phyloP scores from a whole-genome alignment of 257 asterid genomes.

The Echium plantagineum region DNA sequence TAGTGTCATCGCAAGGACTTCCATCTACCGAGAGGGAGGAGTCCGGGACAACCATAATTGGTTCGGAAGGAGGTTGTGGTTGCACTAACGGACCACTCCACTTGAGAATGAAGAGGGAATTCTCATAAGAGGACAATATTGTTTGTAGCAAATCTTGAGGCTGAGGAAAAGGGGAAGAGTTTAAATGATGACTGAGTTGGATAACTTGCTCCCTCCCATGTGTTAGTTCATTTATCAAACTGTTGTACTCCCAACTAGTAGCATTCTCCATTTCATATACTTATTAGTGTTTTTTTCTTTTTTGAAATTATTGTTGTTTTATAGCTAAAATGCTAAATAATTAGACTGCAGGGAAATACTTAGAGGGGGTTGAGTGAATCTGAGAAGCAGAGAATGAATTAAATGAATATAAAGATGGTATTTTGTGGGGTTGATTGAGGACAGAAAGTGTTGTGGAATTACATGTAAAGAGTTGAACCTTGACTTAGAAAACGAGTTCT shows the following conservation, averaged over 20 bases:
- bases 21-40: slow-evolving; percentile 44
- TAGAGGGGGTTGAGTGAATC: slow-evolving; percentile 4
- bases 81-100: slow-evolving; percentile 31
- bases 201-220: slow-evolving; percentile 70
- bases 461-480: slow-evolving; percentile 20
- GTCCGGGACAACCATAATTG: slow-evolving; percentile 22
- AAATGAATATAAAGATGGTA: slow-evolving; percentile 26
- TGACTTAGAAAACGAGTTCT: slow-evolving; percentile 76
- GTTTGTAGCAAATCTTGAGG: slow-evolving; percentile 47
- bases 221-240: slow-evolving; percentile 48
- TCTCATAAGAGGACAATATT: slow-evolving; percentile 66
- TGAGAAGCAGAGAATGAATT: slow-evolving; percentile 14
- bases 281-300: too few relatives aligned
- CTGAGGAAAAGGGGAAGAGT: slow-evolving; percentile 29
- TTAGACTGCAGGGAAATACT: too few relatives aligned
- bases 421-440: slow-evolving; percentile 10
- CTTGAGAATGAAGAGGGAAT: slow-evolving; percentile 55
- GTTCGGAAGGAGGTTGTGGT: slow-evolving; percentile 15
- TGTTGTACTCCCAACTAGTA: slow-evolving; percentile 28
- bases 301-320: neutral
- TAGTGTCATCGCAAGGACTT: slow-evolving; percentile 44
- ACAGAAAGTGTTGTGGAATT: too few relatives aligned
- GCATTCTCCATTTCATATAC: slow-evolving; percentile 34
- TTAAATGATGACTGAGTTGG: slow-evolving; percentile 48
- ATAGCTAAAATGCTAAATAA: neutral